Conservation (phyloP, 768 basidiomycete species). For the Botryobasidium botryosum region DNA sequence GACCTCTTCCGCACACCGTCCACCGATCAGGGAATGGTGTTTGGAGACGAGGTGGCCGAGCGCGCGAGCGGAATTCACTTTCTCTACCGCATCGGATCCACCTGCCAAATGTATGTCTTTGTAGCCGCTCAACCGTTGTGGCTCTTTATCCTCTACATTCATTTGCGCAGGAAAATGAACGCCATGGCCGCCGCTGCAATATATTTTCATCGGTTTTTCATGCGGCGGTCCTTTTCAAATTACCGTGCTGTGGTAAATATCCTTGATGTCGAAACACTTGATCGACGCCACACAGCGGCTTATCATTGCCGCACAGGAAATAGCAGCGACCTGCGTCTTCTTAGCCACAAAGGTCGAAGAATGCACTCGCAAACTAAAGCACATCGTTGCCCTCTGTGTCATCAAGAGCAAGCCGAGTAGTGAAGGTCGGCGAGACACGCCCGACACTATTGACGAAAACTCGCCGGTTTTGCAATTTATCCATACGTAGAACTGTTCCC, state of each 20-base stretch:
- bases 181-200: constrained; percentile 77
- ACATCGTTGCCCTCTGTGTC: constrained; percentile 53
- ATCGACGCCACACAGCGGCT: not conserved
- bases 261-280: not conserved
- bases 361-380: constrained; percentile 71
- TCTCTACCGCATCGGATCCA: too few species aligned
- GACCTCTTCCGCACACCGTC: too few species aligned
- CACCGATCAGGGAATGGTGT: too few species aligned
- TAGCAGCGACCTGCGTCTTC: constrained; percentile 74
- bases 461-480: too few species aligned
- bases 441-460: too few species aligned
- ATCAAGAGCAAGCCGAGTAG: too few species aligned
- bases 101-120: constrained; percentile 10
- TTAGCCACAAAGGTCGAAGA: constrained; percentile 87
- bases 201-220: constrained; percentile 85
- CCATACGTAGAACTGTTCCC: too few species aligned
- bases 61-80: too few species aligned
- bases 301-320: constrained; percentile 32
- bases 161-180: constrained; percentile 66
- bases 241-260: constrained; percentile 50
- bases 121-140: not conserved
- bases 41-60: too few species aligned
- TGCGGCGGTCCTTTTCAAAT: constrained; percentile 71
- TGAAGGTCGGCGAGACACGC: too few species aligned
- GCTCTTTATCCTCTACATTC: constrained; percentile 4